Conservation (phyloP, 164 flowering plant genomes). For the Aristolochia contorta region DNA sequence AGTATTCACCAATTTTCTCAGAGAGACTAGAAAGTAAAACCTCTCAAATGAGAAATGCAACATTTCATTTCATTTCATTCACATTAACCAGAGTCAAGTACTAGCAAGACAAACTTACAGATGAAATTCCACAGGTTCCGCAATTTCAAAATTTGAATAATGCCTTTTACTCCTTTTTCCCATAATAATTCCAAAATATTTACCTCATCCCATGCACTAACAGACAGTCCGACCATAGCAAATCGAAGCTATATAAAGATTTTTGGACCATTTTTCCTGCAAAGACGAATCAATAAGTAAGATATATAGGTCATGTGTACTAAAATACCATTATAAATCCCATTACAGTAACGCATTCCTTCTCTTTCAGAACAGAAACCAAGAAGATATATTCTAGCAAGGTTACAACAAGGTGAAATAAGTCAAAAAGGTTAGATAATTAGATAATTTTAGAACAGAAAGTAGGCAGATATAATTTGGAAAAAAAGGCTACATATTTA, state of each 20-base stretch:
- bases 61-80: background rate
- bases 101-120: background rate
- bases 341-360: too few species aligned
- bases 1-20: too few species aligned
- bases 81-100: background rate
- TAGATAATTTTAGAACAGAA: too few species aligned
- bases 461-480: too few species aligned
- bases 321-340: background rate
- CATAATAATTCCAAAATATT: slow-evolving; percentile 3
- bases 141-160: slow-evolving; percentile 10
- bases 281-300: slow-evolving; percentile 6
- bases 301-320: background rate
- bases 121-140: background rate
- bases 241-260: slow-evolving; percentile 68
- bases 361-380: too few species aligned
- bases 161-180: slow-evolving; percentile 11
- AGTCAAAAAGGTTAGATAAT: background rate
- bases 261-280: slow-evolving; percentile 81
- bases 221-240: slow-evolving; percentile 72
- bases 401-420: background rate
- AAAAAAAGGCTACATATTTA: too few species aligned
- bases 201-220: slow-evolving; percentile 13
- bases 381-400: background rate
- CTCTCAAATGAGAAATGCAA: background rate
- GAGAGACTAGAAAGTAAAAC: background rate